Evolutionary conservation across 371 early-diverging fungal species (phyloP).

Genomic region (Nematocida homosporus): DNA sequence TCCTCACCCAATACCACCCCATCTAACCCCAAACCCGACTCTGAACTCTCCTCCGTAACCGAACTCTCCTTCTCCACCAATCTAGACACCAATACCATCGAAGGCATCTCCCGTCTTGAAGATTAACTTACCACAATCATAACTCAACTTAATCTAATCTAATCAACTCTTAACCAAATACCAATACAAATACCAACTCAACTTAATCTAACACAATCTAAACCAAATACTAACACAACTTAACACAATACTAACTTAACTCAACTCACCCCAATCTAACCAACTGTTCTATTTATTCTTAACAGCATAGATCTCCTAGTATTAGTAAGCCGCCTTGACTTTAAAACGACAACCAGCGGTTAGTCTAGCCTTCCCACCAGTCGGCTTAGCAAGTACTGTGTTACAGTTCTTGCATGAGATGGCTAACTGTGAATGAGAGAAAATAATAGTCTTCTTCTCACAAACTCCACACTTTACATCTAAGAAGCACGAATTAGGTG

Average conservation of each 20-base stretch:
- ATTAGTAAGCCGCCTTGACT: conserved; percentile 46
- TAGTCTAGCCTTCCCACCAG: conserved; percentile 85
- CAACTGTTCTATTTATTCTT: too few species aligned
- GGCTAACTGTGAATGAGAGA: conserved; percentile 95
- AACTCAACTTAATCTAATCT: too few species aligned
- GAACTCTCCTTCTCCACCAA: conserved; percentile 45
- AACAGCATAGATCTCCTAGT: conserved; percentile 28
- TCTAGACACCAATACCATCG: conserved; percentile 51
- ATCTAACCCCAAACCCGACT: conserved; percentile 12
- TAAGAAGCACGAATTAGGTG: conserved; percentile 98
- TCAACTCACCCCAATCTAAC: too few species aligned
- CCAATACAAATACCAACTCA: background rate
- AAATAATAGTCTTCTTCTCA: conserved; percentile 87
- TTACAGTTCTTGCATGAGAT: conserved; percentile 88
- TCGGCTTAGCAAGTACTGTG: conserved; percentile 90
- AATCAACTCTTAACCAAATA: too few species aligned
- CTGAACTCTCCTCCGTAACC: conserved; percentile 34
- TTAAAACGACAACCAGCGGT: conserved; percentile 60
- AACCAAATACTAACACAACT: too few species aligned
- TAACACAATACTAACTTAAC: too few species aligned
- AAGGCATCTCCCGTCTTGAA: conserved; percentile 7
- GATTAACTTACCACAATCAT: too few species aligned
- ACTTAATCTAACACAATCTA: too few species aligned
- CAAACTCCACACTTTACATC: conserved; percentile 96
- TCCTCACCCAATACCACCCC: background rate